phyloP scores from a whole-genome alignment of 2,329 filamentous ascomycete species.

The Calycina herbarum region DNA sequence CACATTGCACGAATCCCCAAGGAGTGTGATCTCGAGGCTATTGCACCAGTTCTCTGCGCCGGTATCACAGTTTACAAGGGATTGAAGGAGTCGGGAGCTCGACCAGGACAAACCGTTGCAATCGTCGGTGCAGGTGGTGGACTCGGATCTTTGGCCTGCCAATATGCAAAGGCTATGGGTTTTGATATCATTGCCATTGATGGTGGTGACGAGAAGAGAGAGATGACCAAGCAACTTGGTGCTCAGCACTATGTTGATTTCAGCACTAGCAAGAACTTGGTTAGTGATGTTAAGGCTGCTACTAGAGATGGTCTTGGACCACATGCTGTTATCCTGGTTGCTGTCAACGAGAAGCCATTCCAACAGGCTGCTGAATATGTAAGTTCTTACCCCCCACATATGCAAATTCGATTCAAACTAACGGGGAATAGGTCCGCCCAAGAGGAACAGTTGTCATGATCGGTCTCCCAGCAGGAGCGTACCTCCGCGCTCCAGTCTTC shows the following conservation, averaged over 20 bases:
- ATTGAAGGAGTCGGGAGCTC: constrained; percentile 77
- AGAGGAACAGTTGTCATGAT: constrained; percentile 85
- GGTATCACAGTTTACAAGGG: constrained; percentile 90
- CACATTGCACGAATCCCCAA: constrained; percentile 83
- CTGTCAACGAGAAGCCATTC: constrained; percentile 88
- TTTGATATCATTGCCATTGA: constrained; percentile 80
- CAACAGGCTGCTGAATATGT: constrained; percentile 73
- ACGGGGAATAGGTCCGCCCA: constrained; percentile 73
- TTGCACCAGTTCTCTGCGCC: constrained; percentile 80
- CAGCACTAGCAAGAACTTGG: constrained; percentile 69
- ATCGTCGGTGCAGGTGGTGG: constrained; percentile 87
- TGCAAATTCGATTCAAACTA: constrained; percentile 11
- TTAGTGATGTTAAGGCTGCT: constrained; percentile 79
- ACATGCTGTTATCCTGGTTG: constrained; percentile 83
- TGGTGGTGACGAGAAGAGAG: constrained; percentile 75
- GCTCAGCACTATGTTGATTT: constrained; percentile 80
- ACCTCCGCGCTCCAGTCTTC: constrained; percentile 82
- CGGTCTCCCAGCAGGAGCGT: constrained; percentile 79
- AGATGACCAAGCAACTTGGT: constrained; percentile 69
- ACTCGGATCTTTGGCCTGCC: constrained; percentile 74
- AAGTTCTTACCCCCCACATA: constrained; percentile 33
- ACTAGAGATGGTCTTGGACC: constrained; percentile 81
- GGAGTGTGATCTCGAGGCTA: constrained; percentile 70
- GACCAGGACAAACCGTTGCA: constrained; percentile 75
- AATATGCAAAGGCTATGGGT: constrained; percentile 92